phyloP scores from a whole-genome alignment of 768 basidiomycete genomes.

The Russula sp. region DNA sequence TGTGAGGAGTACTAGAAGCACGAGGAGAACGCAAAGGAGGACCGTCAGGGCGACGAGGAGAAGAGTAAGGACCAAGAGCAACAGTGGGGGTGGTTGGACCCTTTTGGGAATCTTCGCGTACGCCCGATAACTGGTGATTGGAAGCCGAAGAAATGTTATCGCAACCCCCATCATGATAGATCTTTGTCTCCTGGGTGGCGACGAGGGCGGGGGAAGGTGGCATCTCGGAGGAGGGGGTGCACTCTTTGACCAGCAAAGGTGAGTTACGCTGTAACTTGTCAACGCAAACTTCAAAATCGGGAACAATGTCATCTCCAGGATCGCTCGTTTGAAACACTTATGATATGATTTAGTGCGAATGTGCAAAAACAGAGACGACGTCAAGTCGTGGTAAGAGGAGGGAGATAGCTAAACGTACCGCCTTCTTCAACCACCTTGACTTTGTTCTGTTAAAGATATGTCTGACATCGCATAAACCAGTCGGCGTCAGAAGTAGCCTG shows the following conservation, averaged over 20 bases:
- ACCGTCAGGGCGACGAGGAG: conserved; percentile 18
- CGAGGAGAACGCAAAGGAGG: conserved; percentile 19
- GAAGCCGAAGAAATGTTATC: conserved; percentile 13
- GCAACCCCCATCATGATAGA: background rate
- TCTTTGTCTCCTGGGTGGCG: background rate
- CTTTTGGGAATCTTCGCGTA: conserved; percentile 12
- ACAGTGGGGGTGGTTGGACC: conserved; percentile 2
- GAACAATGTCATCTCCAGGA: conserved; percentile 22
- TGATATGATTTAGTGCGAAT: background rate
- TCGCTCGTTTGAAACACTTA: conserved; percentile 22
- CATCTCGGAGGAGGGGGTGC: background rate
- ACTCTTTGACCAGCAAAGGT: conserved; percentile 21
- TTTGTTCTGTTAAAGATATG: conserved; percentile 10
- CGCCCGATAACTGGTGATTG: conserved; percentile 17
- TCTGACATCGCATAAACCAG: conserved; percentile 7
- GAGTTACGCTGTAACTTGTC: conserved; percentile 1
- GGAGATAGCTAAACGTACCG: conserved; percentile 5
- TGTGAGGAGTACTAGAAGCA: conserved; percentile 20
- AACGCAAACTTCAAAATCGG: conserved; percentile 9
- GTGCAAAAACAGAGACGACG: conserved; percentile 10
- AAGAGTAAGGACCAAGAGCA: conserved; percentile 15
- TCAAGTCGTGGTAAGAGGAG: conserved; percentile 16
- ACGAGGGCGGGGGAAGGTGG: background rate
- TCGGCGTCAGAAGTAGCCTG: conserved; percentile 10
- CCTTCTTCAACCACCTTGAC: conserved; percentile 20